Evolutionary conservation across 2,329 filamentous ascomycete species (phyloP).

Genomic region (Emydomyces testavorans): DNA sequence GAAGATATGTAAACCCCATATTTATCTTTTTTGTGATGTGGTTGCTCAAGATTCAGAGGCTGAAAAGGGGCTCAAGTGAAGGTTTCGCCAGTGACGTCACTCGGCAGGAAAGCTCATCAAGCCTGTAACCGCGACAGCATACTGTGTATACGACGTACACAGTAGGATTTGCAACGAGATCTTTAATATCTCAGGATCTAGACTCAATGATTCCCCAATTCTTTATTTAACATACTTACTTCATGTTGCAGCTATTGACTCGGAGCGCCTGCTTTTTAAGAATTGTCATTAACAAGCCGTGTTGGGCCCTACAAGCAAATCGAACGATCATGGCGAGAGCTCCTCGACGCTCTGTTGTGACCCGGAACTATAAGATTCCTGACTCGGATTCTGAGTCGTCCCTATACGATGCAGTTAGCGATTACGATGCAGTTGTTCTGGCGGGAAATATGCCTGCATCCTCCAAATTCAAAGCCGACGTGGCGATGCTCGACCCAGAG

Average conservation of each 20-base stretch:
- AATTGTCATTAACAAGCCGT: background rate
- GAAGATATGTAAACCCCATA: no score
- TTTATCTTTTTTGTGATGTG: no score
- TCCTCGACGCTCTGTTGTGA: background rate
- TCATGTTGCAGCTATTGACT: background rate
- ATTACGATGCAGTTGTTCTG: constrained; percentile 1
- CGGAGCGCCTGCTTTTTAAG: background rate
- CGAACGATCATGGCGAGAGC: background rate
- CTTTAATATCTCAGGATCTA: no score
- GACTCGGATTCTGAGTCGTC: constrained; percentile 6
- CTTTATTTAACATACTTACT: background rate
- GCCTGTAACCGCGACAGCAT: no score
- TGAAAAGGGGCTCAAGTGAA: no score
- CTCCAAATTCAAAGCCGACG: background rate
- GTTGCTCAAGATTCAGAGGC: no score
- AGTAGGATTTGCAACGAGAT: no score
- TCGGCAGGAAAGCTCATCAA: no score
- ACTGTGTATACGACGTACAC: background rate
- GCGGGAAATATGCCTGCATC: background rate
- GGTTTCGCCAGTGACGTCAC: no score
- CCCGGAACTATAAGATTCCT: constrained; percentile 2
- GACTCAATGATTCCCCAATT: background rate
- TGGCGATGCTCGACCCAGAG: constrained; percentile 39
- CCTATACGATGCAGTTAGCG: constrained; percentile 7
- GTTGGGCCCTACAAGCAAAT: background rate